Evolutionary conservation across 2,329 filamentous ascomycete species (phyloP), one percentile per base, ranked within the genome.

Genomic region (Colletotrichum limetticola): DNA sequence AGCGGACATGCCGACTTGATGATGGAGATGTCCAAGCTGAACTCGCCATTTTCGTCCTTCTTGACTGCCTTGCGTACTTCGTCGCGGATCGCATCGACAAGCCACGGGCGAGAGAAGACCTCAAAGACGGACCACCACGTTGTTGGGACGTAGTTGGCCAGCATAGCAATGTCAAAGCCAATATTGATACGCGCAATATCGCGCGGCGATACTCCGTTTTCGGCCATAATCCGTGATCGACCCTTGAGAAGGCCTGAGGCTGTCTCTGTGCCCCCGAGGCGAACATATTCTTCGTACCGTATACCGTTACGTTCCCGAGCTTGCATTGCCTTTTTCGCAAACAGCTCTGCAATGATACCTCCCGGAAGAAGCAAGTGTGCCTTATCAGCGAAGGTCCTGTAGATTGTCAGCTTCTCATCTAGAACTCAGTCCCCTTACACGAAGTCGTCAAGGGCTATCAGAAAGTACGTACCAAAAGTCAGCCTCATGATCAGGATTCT

Each of bases 81-180:
- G 0, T 80, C 68, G 0, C 85, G 80, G 4, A 87, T 76, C n/a
- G 82, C 80, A 0, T 74, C 65, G 1, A 86, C 79, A 0, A 87
- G 75, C 1, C 76, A 75, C 0, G 83, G 81, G 1, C 83, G 79
- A 5, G 83, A 83, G 76, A 80, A 85, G 8, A 88, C 76, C 52
- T 86, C 81, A 72, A 80, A 83, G 0, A 88, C 46, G 1, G 83
- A 68, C 86, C 86, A 88, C 77, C 87, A 88, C 0, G 78, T 76
- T 0, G 84, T 80, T 0, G 84, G 83, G 4, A 81, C 77, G 0
- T 85, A 84, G 74, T 88, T 88, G 55, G 80, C 79, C 1, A 85
- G 76, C 26, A 84, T 72, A 0, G 78, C 85, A 7, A 86, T 67
- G 9, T 62, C 52, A 63, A 76, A 68, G 3, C 68, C 62, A 32